Percentiles rank a stretch among this genome's conserved stretches.
Conservation (phyloP, 805 yeast genomes). For the Candida loeiensis region DNA sequence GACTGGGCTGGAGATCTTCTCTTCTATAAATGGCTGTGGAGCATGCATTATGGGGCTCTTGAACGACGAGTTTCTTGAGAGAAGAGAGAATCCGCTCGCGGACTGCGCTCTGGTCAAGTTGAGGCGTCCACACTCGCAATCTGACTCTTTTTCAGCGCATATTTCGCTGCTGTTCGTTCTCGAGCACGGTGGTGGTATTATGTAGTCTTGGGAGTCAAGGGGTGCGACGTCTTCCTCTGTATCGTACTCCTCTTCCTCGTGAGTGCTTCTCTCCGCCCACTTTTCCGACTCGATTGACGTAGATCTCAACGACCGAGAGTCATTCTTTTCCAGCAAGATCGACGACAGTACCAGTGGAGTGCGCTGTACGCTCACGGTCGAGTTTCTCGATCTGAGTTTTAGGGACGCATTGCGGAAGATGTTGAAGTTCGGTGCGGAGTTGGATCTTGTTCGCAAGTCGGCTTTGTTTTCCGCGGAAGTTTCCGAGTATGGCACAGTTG, state of each 20-base stretch:
- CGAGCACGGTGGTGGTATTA: slow-evolving; percentile 6
- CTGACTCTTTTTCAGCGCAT: too few relatives aligned
- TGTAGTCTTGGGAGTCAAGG: slow-evolving; percentile 2
- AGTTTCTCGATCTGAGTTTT: background rate
- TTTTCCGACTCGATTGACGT: background rate
- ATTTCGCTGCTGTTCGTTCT: background rate
- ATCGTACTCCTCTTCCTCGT: background rate
- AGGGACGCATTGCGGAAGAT: slow-evolving; percentile 2
- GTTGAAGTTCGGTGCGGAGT: slow-evolving; percentile 2
- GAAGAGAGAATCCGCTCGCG: background rate
- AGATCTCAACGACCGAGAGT: background rate
- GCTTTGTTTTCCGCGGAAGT: background rate
- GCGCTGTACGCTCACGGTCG: background rate
- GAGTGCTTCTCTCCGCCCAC: background rate
- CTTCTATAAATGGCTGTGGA: background rate
- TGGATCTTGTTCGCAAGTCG: background rate
- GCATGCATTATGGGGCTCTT: background rate
- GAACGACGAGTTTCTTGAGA: background rate
- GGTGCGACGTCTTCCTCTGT: background rate
- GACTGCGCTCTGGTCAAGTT: background rate
- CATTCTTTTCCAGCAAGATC: background rate
- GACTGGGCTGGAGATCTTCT: background rate
- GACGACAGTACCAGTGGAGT: slow-evolving; percentile 1
- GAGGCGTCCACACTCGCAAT: too few relatives aligned
- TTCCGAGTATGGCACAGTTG: background rate